Percentiles rank a stretch among this genome's conserved stretches.
phyloP scores from a whole-genome alignment of 2,329 filamentous ascomycete species.

The Penicillium brevicompactum region DNA sequence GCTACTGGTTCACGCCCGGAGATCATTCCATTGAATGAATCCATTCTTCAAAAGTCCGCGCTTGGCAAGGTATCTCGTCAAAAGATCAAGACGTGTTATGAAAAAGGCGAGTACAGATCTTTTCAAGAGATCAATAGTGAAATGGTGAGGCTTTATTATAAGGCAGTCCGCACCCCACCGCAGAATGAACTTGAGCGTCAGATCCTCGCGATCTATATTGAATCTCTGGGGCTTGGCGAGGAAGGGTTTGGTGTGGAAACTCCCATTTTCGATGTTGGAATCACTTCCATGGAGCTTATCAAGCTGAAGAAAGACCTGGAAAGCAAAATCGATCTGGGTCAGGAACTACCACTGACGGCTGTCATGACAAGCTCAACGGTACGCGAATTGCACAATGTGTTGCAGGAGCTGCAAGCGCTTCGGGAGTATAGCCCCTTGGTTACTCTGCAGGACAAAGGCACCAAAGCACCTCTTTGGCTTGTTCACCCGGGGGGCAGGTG shows the following conservation, averaged over 20 bases:
- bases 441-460: constrained; percentile 25
- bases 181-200: constrained; percentile 7
- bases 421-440: constrained; percentile 37
- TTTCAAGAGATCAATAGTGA: constrained; percentile 12
- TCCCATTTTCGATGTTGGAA: constrained; percentile 31
- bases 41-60: constrained; percentile 11
- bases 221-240: constrained; percentile 7
- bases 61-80: constrained; percentile 22
- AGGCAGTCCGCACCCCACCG: not conserved
- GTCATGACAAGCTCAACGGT: constrained; percentile 33
- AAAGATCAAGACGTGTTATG: constrained; percentile 30
- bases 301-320: constrained; percentile 41
- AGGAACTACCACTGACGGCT: constrained; percentile 41
- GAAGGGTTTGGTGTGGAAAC: constrained; percentile 17
- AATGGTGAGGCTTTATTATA: not conserved
- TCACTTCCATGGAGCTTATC: constrained; percentile 45
- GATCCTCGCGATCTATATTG: constrained; percentile 7
- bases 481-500: constrained; percentile 44
- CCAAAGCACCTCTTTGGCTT: constrained; percentile 36
- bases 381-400: constrained; percentile 30
- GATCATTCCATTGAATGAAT: constrained; percentile 14
- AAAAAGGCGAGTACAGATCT: constrained; percentile 44
- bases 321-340: constrained; percentile 22
- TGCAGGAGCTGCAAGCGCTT: constrained; percentile 17
- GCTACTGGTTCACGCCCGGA: not conserved